These are phyloP conservation scores for Penicillium sp. DNA, from an alignment of 2,329 filamentous ascomycete genomes.

Conservation along the genomic window DNA sequence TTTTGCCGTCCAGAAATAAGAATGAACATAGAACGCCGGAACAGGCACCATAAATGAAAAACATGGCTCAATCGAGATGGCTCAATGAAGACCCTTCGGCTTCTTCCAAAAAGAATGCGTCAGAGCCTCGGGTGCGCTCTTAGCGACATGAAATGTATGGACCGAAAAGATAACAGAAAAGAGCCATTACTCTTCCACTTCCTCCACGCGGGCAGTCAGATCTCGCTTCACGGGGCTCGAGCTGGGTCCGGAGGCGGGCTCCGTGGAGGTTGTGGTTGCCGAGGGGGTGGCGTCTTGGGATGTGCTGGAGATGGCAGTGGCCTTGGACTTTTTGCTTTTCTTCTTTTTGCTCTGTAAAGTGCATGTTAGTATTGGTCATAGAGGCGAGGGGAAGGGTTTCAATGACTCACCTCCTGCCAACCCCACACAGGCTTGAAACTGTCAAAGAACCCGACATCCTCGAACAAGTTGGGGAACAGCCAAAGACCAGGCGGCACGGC, in stretches of 20 bases:
- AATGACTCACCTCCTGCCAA: conserved; percentile 82
- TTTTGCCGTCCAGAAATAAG: not conserved
- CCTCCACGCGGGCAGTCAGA: conserved; percentile 49
- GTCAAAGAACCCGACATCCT: conserved; percentile 98
- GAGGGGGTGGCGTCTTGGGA: conserved; percentile 23
- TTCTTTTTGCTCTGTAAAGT: conserved; percentile 32
- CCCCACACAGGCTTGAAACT: conserved; percentile 96
- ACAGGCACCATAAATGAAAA: conserved; percentile 4
- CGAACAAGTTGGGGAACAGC: conserved; percentile 97
- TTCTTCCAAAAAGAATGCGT: not conserved
- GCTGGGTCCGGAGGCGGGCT: conserved; percentile 36
- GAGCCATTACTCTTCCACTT: conserved; percentile 43
- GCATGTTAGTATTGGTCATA: not conserved
- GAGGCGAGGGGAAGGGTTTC: not conserved
- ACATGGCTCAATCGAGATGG: conserved; percentile 1
- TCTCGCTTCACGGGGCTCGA: conserved; percentile 39
- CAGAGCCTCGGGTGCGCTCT: not conserved
- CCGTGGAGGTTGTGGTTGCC: conserved; percentile 39
- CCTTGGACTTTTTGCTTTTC: conserved; percentile 43
- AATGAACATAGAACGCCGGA: conserved; percentile 8
- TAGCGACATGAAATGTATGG: not conserved
- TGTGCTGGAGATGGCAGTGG: conserved; percentile 12
- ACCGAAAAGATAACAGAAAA: not conserved
- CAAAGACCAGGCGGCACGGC: conserved; percentile 83
- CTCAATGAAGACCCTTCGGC: not conserved